phyloP scores from a whole-genome alignment of 2,329 filamentous ascomycete species.

The Exserohilum turcica region DNA sequence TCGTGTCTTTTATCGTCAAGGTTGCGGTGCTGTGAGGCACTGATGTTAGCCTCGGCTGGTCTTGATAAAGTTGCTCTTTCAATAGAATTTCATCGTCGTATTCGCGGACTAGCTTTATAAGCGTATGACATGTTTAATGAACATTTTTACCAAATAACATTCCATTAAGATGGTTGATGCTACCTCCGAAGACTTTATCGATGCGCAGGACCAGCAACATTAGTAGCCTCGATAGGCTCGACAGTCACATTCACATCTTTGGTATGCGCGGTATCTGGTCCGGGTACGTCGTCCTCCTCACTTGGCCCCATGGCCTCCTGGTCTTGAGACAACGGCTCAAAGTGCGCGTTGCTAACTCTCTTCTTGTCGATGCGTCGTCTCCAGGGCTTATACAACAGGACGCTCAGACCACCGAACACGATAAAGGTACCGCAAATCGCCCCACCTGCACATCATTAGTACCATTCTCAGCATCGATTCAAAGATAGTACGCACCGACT shows the following conservation, averaged over 20 bases:
- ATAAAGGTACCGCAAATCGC: constrained; percentile 85
- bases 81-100: too few relatives aligned
- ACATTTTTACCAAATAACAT: background rate
- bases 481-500: constrained; percentile 50
- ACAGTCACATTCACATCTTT: constrained; percentile 23
- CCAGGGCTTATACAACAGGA: constrained; percentile 82
- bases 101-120: too few relatives aligned
- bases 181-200: background rate
- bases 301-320: background rate
- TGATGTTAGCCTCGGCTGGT: background rate
- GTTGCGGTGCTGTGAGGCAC: background rate
- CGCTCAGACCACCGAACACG: constrained; percentile 73
- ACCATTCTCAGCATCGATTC: too few relatives aligned
- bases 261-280: background rate
- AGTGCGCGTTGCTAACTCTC: constrained; percentile 34
- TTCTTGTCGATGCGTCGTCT: constrained; percentile 61
- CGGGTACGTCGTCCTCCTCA: constrained; percentile 11
- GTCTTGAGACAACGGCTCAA: constrained; percentile 32
- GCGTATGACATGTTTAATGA: too few relatives aligned
- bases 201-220: constrained; percentile 17
- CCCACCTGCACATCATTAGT: constrained; percentile 53
- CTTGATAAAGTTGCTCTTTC: too few relatives aligned
- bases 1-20: too few relatives aligned
- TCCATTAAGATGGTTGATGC: background rate
- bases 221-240: constrained; percentile 22